Evolutionary conservation across 1,139 yeast species (phyloP).

Genomic region (Geotrichum aggregatum): DNA sequence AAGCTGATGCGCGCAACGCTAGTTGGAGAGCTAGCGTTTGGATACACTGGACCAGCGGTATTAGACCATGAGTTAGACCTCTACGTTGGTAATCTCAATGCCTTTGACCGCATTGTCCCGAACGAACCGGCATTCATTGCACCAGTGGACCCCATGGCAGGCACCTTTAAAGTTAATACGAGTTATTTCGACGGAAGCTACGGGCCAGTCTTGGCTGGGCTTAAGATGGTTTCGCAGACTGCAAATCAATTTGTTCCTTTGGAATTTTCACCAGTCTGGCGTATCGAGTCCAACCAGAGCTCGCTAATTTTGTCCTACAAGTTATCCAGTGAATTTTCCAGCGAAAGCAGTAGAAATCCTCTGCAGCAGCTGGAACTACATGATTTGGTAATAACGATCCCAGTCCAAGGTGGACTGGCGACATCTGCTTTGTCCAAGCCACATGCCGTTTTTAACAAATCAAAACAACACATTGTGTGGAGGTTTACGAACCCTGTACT

Average conservation of each 20-base stretch:
- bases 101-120: constrained; percentile 25
- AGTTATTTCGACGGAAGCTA: constrained; percentile 14
- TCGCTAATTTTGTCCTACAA: constrained; percentile 72
- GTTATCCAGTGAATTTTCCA: constrained; percentile 50
- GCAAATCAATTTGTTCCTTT: constrained; percentile 55
- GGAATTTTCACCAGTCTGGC: constrained; percentile 76
- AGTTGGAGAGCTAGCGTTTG: constrained; percentile 77
- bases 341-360: constrained; percentile 33
- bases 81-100: constrained; percentile 21
- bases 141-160: constrained; percentile 21
- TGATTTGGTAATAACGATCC: constrained; percentile 64
- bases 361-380: constrained; percentile 46
- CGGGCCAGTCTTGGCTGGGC: constrained; percentile 50
- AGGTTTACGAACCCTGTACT: constrained; percentile 50
- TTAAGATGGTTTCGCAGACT: constrained; percentile 51
- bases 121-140: constrained; percentile 26
- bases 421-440: constrained; percentile 81
- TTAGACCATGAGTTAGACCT: constrained; percentile 15
- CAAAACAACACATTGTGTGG: constrained; percentile 82
- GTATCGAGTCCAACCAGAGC: constrained; percentile 76
- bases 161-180: constrained; percentile 24
- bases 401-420: constrained; percentile 47
- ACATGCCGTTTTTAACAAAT: constrained; percentile 80
- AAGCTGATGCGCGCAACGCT: constrained; percentile 53
- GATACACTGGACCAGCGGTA: constrained; percentile 44